Evolutionary conservation across 345 rosid species (phyloP), one percentile per base, ranked within the genome.

Genomic region (Euclidium syriacum): DNA sequence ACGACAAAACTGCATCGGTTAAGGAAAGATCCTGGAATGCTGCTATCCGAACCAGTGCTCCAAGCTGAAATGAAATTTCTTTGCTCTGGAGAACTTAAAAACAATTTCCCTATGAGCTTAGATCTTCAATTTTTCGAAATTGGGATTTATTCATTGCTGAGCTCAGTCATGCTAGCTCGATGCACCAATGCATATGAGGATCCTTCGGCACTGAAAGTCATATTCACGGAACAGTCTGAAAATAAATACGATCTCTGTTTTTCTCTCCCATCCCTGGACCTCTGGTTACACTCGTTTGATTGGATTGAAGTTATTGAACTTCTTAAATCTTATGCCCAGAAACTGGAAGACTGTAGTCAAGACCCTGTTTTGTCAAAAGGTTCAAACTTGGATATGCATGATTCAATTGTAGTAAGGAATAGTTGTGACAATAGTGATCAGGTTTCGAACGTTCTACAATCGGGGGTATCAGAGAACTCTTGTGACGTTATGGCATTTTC

Each of bases 261-360:
- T 58, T 74, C 78, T 67, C 82, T 86, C 58, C 98, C 98, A 64
- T 77, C 85, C 70, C 78, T 88, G 44, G 77, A 79, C 68, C 64
- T 91, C 60, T 91, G 95, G 96, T 69, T 91, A 17, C 85, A 88
- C 67, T 46, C 50, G 56, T 40, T 54, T 29, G 83, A 82, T 40
- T 91, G 95, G 96, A 68, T 58, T 38, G 67, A 69, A 71, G 65
- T 86, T 47, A 58, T 80, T 70, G 80, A 78, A 61, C 59, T 75
- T 52, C 62, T 49, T 14, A 52, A 55, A 64, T 72, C 79, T 14
- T 76, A 57, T 65, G 68, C 72, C 69, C 66, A 65, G 70, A 74
- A 62, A 72, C 62, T 77, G 48, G 62, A 65, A 68, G 72, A 65
- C 65, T 48, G 68, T 59, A 70, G 36, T 30, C 39, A 2, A 36